These are phyloP conservation scores for Hirschioporus abietinus DNA, from an alignment of 768 basidiomycete genomes.

Conservation along the genomic window DNA sequence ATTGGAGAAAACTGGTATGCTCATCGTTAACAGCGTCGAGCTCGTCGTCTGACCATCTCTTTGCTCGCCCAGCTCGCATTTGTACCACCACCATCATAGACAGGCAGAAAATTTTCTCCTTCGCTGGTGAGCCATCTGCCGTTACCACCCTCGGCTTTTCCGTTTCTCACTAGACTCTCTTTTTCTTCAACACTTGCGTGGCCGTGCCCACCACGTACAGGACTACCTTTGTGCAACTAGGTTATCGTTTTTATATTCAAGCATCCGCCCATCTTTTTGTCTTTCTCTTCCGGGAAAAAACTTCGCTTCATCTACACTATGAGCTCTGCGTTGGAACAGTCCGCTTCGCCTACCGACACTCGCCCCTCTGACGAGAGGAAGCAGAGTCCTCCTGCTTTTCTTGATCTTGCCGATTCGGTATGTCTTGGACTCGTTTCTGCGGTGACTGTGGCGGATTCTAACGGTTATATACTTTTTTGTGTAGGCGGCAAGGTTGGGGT, in stretches of 20 bases:
- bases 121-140: slow-evolving; percentile 43
- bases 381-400: slow-evolving; percentile 86
- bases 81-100: slow-evolving; percentile 84
- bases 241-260: slow-evolving; percentile 46
- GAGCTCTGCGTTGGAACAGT: slow-evolving; percentile 65
- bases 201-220: slow-evolving; percentile 25
- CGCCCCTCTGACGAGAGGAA: slow-evolving; percentile 65
- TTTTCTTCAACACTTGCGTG: slow-evolving; percentile 6
- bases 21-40: slow-evolving; percentile 15
- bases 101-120: slow-evolving; percentile 65
- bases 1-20: slow-evolving; percentile 30
- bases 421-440: slow-evolving; percentile 27
- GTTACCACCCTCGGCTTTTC: slow-evolving; percentile 19
- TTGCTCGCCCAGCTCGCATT: slow-evolving; percentile 36
- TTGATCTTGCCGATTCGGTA: slow-evolving; percentile 92
- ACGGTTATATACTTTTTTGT: slow-evolving; percentile 17
- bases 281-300: slow-evolving; percentile 48
- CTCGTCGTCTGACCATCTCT: slow-evolving; percentile 13
- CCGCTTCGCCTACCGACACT: slow-evolving; percentile 71
- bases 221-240: slow-evolving; percentile 66
- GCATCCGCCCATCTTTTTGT: slow-evolving; percentile 45
- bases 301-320: slow-evolving; percentile 46
- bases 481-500: slow-evolving; percentile 78
- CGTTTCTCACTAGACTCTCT: slow-evolving; percentile 16
- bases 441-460: slow-evolving; percentile 14